phyloP scores from a whole-genome alignment of 208 protist genomes.

The Trypanosoma vivax region DNA sequence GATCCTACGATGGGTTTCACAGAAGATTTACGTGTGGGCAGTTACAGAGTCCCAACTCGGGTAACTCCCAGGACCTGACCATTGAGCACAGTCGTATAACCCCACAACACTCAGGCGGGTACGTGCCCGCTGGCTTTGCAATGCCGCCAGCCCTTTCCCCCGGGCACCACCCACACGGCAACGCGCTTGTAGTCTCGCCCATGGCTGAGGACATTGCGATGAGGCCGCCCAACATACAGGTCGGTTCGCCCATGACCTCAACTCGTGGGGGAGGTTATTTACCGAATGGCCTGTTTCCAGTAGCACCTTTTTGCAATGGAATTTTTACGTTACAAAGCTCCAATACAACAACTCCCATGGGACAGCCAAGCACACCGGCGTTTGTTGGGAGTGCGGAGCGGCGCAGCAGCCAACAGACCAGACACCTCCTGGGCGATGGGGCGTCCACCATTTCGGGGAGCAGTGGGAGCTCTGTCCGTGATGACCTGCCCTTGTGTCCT shows the following conservation, averaged over 20 bases:
- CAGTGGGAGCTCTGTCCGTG: slow-evolving; percentile 54
- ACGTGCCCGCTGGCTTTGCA: slow-evolving; percentile 31
- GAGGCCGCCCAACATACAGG: background rate
- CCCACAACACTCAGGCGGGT: slow-evolving; percentile 15
- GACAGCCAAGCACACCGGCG: background rate
- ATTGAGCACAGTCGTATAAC: background rate
- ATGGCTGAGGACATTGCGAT: background rate
- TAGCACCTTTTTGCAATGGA: slow-evolving; percentile 5
- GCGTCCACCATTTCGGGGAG: slow-evolving; percentile 45
- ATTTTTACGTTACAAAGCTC: background rate
- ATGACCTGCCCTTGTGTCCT: slow-evolving; percentile 63
- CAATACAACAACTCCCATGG: background rate
- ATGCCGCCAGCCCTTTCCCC: slow-evolving; percentile 20
- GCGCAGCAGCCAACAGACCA: background rate
- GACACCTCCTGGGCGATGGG: slow-evolving; percentile 23
- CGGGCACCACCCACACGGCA: background rate
- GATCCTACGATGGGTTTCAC: slow-evolving; percentile 1
- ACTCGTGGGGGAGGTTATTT: slow-evolving; percentile 4
- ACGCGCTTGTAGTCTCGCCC: background rate
- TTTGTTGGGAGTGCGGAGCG: background rate
- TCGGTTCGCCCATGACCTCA: slow-evolving; percentile 6
- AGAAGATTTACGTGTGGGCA: slow-evolving; percentile 2
- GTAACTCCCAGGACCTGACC: background rate
- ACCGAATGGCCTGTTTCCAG: background rate
- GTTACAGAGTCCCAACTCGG: slow-evolving; percentile 4